These are phyloP conservation scores for Pinus albicaulis DNA, from an alignment of 75 land plant genomes.

Conservation along the genomic window DNA sequence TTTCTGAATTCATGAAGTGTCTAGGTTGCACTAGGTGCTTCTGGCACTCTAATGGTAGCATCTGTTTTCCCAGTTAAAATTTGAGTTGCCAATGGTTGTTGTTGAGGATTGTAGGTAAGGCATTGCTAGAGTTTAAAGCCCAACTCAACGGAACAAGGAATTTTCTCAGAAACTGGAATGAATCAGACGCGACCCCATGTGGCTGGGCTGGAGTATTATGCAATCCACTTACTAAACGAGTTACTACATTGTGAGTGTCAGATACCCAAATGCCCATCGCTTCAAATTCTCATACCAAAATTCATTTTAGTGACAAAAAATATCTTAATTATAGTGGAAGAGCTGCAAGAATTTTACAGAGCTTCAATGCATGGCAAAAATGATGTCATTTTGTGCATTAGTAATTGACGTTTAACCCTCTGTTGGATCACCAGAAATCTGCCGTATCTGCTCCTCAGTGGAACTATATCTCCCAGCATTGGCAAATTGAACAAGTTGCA, in stretches of 20 bases:
- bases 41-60: background rate
- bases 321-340: too few relatives aligned
- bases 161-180: conserved; percentile 45
- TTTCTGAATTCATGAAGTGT: background rate
- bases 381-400: background rate
- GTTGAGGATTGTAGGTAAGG: conserved; percentile 25
- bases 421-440: conserved; percentile 46
- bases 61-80: background rate
- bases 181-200: conserved; percentile 51
- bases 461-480: conserved; percentile 74
- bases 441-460: conserved; percentile 71
- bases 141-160: conserved; percentile 34
- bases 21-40: background rate
- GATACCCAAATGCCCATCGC: background rate
- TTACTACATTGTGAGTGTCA: conserved; percentile 48
- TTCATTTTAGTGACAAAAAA: too few relatives aligned
- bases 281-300: background rate
- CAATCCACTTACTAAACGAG: conserved; percentile 39
- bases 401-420: background rate
- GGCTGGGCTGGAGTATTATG: conserved; percentile 67
- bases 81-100: background rate
- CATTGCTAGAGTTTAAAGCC: conserved; percentile 55
- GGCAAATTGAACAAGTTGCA: conserved; percentile 70
- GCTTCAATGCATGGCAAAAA: too few relatives aligned
- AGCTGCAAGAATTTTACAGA: too few relatives aligned